phyloP scores from a whole-genome alignment of 257 asterid genomes.

The Solanum habrochaites region DNA sequence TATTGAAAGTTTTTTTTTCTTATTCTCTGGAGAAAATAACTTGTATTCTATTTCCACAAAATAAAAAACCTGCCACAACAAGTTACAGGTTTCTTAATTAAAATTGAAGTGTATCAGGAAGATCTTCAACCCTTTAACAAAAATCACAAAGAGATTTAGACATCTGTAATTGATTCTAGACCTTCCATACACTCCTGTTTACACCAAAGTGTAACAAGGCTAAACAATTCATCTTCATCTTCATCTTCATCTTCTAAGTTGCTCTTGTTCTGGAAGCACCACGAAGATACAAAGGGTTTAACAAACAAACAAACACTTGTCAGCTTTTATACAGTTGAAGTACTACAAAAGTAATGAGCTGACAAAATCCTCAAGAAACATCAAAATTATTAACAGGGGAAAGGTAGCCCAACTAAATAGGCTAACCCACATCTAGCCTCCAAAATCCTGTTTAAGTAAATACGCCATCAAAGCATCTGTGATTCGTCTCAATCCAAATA shows the following conservation, averaged over 20 bases:
- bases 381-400: not conserved
- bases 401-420: not conserved
- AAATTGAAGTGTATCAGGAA: no score
- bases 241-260: not conserved
- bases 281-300: not conserved
- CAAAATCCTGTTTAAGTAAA: not conserved
- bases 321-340: not conserved
- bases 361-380: not conserved
- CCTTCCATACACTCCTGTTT: not conserved
- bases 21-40: not conserved
- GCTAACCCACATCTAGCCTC: not conserved
- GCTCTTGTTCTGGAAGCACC: not conserved
- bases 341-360: not conserved
- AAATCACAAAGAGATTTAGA: no score
- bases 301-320: not conserved
- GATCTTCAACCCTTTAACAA: no score
- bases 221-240: not conserved
- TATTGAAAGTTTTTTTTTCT: not conserved
- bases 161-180: not conserved
- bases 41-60: not conserved
- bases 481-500: not conserved
- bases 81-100: not conserved
- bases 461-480: not conserved
- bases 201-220: not conserved
- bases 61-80: not conserved